phyloP scores from a whole-genome alignment of 1,139 yeast genomes.

The Citeromyces hawaiiensis region DNA sequence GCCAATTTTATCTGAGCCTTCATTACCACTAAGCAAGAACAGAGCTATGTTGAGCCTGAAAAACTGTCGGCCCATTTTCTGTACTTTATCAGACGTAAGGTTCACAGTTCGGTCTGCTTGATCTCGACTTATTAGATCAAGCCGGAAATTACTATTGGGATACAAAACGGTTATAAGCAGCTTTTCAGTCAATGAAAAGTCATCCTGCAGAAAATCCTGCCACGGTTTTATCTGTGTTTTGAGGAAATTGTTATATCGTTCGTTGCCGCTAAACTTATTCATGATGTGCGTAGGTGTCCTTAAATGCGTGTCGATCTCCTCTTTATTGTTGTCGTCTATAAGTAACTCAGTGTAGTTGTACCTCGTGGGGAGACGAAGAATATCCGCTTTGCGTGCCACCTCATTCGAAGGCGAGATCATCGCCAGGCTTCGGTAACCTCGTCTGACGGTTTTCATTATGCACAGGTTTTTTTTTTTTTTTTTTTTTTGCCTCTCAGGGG shows the following conservation, averaged over 20 bases:
- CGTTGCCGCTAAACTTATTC: not conserved
- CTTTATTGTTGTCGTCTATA: not conserved
- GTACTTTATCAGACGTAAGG: constrained; percentile 1
- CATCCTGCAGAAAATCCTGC: constrained; percentile 1
- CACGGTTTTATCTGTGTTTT: not conserved
- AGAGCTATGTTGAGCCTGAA: not conserved
- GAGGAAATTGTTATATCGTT: not conserved
- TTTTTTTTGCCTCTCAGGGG: too few relatives aligned
- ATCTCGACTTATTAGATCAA: not conserved
- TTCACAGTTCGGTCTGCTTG: not conserved
- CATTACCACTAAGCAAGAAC: not conserved
- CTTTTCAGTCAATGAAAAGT: not conserved
- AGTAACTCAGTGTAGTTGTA: not conserved
- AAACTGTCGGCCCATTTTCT: constrained; percentile 1
- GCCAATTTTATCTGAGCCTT: not conserved
- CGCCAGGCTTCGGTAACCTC: not conserved
- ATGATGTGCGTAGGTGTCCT: constrained; percentile 1
- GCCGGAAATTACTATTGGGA: constrained; percentile 1
- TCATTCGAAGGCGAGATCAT: not conserved
- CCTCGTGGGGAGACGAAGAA: not conserved
- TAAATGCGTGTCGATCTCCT: constrained; percentile 1
- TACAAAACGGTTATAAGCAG: constrained; percentile 1
- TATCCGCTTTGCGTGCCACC: constrained; percentile 1
- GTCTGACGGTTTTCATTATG: not conserved
- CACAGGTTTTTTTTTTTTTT: not conserved